These are phyloP conservation scores for Otatea glauca DNA, from an alignment of 176 grass and related monocot genomes.

Conservation along the genomic window DNA sequence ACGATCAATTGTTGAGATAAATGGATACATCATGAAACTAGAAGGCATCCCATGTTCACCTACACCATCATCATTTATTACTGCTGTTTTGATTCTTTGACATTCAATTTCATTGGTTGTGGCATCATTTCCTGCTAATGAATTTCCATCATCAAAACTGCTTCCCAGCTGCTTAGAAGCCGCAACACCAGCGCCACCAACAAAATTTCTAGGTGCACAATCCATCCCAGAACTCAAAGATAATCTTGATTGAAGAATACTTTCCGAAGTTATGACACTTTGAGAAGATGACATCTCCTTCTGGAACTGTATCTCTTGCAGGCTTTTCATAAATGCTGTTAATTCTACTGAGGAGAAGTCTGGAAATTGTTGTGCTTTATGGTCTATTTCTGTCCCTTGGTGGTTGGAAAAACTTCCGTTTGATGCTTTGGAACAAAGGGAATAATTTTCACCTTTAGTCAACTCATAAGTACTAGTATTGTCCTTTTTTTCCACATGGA, in stretches of 20 bases:
- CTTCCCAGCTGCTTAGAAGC: slow-evolving; percentile 41
- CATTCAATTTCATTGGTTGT: slow-evolving; percentile 37
- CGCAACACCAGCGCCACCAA: background rate
- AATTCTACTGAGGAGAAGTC: slow-evolving; percentile 34
- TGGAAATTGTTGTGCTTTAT: slow-evolving; percentile 35
- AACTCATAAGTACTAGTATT: slow-evolving; percentile 40
- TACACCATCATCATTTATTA: slow-evolving; percentile 29
- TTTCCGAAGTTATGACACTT: slow-evolving; percentile 43
- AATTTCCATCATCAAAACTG: slow-evolving; percentile 32
- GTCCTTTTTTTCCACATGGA: slow-evolving; percentile 22
- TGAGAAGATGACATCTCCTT: slow-evolving; percentile 50
- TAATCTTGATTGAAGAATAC: slow-evolving; percentile 42
- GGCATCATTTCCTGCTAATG: slow-evolving; percentile 42
- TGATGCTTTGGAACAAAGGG: slow-evolving; percentile 38
- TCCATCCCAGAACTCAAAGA: slow-evolving; percentile 39
- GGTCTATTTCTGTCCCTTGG: slow-evolving; percentile 45
- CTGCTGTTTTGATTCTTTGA: slow-evolving; percentile 38
- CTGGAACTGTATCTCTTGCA: slow-evolving; percentile 41
- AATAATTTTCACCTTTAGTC: slow-evolving; percentile 19
- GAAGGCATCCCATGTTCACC: slow-evolving; percentile 30
- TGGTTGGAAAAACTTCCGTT: slow-evolving; percentile 34
- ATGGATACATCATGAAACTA: slow-evolving; percentile 33
- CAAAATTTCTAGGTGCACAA: slow-evolving; percentile 37
- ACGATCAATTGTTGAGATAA: slow-evolving; percentile 38
- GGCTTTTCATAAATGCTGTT: slow-evolving; percentile 18